Percentiles rank a stretch among this genome's conserved stretches.
These are phyloP conservation scores for Penicillium sp. DNA, from an alignment of 2,329 filamentous ascomycete genomes.

Conservation along the genomic window DNA sequence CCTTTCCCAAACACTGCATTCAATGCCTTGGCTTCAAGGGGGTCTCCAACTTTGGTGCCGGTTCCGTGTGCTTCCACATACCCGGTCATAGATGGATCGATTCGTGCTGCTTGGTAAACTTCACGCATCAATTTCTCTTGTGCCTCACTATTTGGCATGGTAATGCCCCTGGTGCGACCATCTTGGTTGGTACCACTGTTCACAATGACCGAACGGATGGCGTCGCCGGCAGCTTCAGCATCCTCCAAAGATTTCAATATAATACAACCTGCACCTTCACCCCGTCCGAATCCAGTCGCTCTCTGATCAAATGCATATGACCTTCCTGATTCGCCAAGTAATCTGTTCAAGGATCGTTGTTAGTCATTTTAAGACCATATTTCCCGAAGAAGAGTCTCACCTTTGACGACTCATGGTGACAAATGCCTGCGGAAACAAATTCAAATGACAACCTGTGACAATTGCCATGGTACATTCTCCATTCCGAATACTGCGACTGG, in stretches of 20 bases:
- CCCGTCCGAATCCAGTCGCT: slow-evolving; percentile 32
- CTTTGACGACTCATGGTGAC: slow-evolving; percentile 24
- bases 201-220: slow-evolving; percentile 21
- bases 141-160: slow-evolving; percentile 29
- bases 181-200: slow-evolving; percentile 26
- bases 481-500: slow-evolving; percentile 24
- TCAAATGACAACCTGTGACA: slow-evolving; percentile 29
- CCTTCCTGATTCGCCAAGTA: slow-evolving; percentile 25
- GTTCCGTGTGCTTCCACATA: slow-evolving; percentile 50
- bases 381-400: slow-evolving; percentile 8
- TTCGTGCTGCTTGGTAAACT: slow-evolving; percentile 38
- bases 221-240: slow-evolving; percentile 26
- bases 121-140: slow-evolving; percentile 42
- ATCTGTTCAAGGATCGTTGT: background rate
- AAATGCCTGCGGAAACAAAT: slow-evolving; percentile 25
- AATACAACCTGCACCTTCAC: slow-evolving; percentile 36
- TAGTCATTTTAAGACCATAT: background rate
- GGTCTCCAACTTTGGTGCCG: slow-evolving; percentile 40
- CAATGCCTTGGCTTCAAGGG: slow-evolving; percentile 27
- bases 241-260: slow-evolving; percentile 27
- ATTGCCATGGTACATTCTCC: slow-evolving; percentile 27
- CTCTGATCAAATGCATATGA: slow-evolving; percentile 28
- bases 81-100: slow-evolving; percentile 29
- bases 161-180: slow-evolving; percentile 27
- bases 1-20: slow-evolving; percentile 24